Base-by-base conservation (phyloP, 78 protist species). In the Andalucia godoyi region DNA sequence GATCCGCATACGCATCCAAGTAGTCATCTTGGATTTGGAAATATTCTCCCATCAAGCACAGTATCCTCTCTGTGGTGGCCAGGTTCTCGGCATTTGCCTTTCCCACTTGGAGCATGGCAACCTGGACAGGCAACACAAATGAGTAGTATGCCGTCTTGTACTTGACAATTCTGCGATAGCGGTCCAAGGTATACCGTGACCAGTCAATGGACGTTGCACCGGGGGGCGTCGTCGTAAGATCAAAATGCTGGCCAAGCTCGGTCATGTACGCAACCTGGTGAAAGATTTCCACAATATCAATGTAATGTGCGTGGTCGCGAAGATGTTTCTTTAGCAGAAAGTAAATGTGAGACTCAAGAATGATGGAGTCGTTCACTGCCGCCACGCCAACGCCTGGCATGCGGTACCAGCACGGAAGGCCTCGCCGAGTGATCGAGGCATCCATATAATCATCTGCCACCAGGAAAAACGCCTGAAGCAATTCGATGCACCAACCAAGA, bases 371-470 rank as follows among this genome's bases (percentile, higher is more conserved):
- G 63, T 96, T 96, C 69, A 89, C 63, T 27, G 97, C 99, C 29
- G 77, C 57, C 45, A 55, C 27, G 10, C 87, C 90, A 41, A 94
- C 90, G 12, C 61, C 62, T 36, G 50, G n/a, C 55, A 46, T 36
- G 33, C 66, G 27, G 66, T 89, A 90, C 97, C 97, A 92, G 57
- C 97, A 92, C 34, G 88, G 90, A 46, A 77, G 61, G 4, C 97
- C 97, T 6, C 99, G 72, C 29, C 99, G 79, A 1, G 95, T 91
- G 25, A 55, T 34, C 0, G 94, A 82, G 18, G 58, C 67, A 60
- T 97, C 99, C 98, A 95, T 95, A 52, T 95, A 66, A 62, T 97
- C 99, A 43, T 97, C 99, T 17, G 94, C 77, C 12, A 97, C 95
- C 33, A 95, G 80, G 58, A 92, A 86, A 80, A 79, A 81, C 3